These are phyloP conservation scores for Mycena indigotica DNA, from an alignment of 768 basidiomycete species.

Conservation along the genomic window DNA sequence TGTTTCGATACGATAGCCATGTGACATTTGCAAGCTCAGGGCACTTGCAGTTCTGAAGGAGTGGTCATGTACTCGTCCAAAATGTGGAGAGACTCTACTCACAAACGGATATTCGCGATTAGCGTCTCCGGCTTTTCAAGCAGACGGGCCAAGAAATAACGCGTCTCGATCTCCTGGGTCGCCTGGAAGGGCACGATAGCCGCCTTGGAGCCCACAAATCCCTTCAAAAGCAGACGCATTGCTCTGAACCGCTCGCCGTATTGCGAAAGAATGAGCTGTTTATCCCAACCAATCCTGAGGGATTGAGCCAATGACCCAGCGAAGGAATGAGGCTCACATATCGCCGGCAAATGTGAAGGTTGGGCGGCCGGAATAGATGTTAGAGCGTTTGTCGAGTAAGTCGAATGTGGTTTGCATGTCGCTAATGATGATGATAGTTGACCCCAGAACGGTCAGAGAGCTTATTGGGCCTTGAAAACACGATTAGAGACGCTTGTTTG, in stretches of 20 bases:
- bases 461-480: constrained; percentile 26
- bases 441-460: constrained; percentile 31
- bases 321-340: constrained; percentile 23
- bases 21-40: constrained; percentile 43
- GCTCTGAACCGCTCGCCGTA: constrained; percentile 42
- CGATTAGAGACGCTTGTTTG: not conserved
- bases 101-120: constrained; percentile 43
- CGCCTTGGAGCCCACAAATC: constrained; percentile 43
- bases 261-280: constrained; percentile 30
- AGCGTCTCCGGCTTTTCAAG: constrained; percentile 40
- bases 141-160: constrained; percentile 44
- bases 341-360: constrained; percentile 39
- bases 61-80: no score
- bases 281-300: constrained; percentile 34
- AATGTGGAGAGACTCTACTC: not conserved
- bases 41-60: constrained; percentile 41
- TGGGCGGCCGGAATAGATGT: constrained; percentile 36
- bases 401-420: constrained; percentile 32
- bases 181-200: constrained; percentile 36
- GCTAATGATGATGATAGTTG: constrained; percentile 31
- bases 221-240: constrained; percentile 44
- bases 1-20: constrained; percentile 45
- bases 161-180: constrained; percentile 44
- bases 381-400: constrained; percentile 39
- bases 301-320: constrained; percentile 9